A percentile compares a stretch with the other conserved stretches of the same genome.
Conservation (phyloP, 2,329 filamentous ascomycete species). For the Thermomyces lanuginosus region DNA sequence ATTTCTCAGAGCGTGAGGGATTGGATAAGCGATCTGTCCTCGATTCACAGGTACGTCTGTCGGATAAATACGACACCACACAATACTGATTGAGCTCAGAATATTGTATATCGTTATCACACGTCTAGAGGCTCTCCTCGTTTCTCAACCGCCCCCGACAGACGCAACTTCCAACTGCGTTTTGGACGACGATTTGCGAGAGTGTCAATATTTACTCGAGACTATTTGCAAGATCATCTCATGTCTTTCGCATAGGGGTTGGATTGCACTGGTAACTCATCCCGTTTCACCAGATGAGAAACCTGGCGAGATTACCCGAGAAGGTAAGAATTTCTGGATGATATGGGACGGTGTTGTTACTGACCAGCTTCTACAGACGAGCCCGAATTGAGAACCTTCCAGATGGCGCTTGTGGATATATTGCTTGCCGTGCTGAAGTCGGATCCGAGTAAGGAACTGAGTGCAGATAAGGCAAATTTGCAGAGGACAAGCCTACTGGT, state of each 20-base stretch:
- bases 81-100: neutral
- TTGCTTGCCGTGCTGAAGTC: conserved; percentile 14
- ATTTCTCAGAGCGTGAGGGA: conserved; percentile 59
- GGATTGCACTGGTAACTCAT: conserved; percentile 53
- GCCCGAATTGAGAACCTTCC: conserved; percentile 16
- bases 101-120: conserved; percentile 18
- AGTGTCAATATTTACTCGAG: conserved; percentile 62
- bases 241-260: conserved; percentile 51
- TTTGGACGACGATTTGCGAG: conserved; percentile 48
- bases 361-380: conserved; percentile 9
- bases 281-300: conserved; percentile 34
- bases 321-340: conserved; percentile 25
- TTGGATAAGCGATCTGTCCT: conserved; percentile 52
- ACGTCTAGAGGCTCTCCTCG: conserved; percentile 18
- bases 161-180: conserved; percentile 31
- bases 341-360: neutral
- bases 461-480: conserved; percentile 45
- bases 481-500: conserved; percentile 55
- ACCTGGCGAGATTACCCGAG: conserved; percentile 30
- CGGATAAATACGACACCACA: neutral
- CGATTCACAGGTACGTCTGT: conserved; percentile 33
- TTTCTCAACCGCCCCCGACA: conserved; percentile 8
- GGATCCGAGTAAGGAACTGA: conserved; percentile 15
- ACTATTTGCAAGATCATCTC: conserved; percentile 58
- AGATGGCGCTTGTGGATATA: conserved; percentile 18